Conservation (phyloP, 164 flowering plant species). For the Nelumbo lutea region DNA sequence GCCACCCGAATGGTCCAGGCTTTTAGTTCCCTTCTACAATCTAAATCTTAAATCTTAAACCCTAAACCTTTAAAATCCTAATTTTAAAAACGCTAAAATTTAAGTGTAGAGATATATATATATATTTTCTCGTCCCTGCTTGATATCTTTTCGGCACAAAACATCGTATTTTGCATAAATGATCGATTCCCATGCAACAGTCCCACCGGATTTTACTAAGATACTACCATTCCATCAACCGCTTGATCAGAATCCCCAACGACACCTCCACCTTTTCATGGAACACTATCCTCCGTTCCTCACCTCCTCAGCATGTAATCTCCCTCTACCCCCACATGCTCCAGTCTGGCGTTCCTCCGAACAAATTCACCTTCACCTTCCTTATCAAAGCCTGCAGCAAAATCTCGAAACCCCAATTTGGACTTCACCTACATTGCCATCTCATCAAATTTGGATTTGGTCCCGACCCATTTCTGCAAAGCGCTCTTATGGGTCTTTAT, state of each 20-base stretch:
- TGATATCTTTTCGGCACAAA: too few species aligned
- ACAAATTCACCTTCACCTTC: constrained; percentile 17
- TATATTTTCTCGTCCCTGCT: too few species aligned
- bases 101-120: too few species aligned
- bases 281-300: constrained; percentile 7
- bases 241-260: constrained; percentile 4
- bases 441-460: constrained; percentile 8
- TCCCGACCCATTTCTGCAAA: constrained; percentile 9
- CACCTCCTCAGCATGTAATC: constrained; percentile 9
- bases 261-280: constrained; percentile 4
- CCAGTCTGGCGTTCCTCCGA: constrained; percentile 3
- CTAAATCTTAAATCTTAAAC: too few species aligned
- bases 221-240: not conserved
- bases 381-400: constrained; percentile 10
- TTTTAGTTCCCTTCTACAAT: too few species aligned
- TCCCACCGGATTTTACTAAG: not conserved
- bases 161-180: too few species aligned
- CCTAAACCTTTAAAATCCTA: too few species aligned
- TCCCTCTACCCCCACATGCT: constrained; percentile 10
- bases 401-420: constrained; percentile 6
- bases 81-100: too few species aligned
- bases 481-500: constrained; percentile 1
- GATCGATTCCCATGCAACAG: not conserved
- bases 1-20: too few species aligned
- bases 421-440: constrained; percentile 9